Percentiles rank a stretch among this genome's conserved stretches.
Conservation (phyloP, 1,284 basidiomycete genomes). For the Pyrrhoderma lamaoense region DNA sequence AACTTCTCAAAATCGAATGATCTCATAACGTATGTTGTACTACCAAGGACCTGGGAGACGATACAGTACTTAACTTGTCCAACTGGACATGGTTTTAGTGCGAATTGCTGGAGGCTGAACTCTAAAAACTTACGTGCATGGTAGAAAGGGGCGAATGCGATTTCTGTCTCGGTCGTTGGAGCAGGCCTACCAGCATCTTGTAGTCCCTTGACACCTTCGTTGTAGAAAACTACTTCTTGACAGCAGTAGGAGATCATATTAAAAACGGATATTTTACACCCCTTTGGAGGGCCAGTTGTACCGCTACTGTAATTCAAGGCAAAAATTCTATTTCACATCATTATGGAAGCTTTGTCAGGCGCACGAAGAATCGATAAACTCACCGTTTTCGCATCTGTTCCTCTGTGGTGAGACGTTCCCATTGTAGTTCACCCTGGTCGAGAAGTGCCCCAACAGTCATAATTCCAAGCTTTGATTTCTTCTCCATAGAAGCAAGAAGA, state of each 20-base stretch:
- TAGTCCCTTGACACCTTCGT: constrained; percentile 10
- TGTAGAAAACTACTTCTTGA: constrained; percentile 12
- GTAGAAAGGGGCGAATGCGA: constrained; percentile 19
- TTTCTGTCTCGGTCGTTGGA: constrained; percentile 12
- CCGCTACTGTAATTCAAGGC: constrained; percentile 33
- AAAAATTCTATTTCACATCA: constrained; percentile 12
- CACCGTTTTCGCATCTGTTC: constrained; percentile 10
- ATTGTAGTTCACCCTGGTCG: constrained; percentile 17
- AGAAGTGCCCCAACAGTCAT: constrained; percentile 14
- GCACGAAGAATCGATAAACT: background rate
- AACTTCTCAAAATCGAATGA: constrained; percentile 6
- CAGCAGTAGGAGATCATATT: constrained; percentile 23
- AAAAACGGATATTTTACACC: constrained; percentile 28
- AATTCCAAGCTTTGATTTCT: constrained; percentile 8
- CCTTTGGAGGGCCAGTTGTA: constrained; percentile 23
- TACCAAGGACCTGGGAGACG: constrained; percentile 1
- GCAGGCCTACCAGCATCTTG: constrained; percentile 8
- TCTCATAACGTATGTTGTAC: constrained; percentile 11
- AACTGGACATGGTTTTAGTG: background rate
- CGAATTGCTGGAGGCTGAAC: background rate
- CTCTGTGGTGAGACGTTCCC: constrained; percentile 14
- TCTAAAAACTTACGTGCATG: constrained; percentile 17
- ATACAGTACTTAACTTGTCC: constrained; percentile 5
- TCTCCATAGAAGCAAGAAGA: constrained; percentile 7
- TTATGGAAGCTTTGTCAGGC: background rate